Percentiles rank a stretch among this genome's conserved stretches.
These are phyloP conservation scores for Noccaea bulbosa DNA, from an alignment of 345 rosid species.

Conservation along the genomic window DNA sequence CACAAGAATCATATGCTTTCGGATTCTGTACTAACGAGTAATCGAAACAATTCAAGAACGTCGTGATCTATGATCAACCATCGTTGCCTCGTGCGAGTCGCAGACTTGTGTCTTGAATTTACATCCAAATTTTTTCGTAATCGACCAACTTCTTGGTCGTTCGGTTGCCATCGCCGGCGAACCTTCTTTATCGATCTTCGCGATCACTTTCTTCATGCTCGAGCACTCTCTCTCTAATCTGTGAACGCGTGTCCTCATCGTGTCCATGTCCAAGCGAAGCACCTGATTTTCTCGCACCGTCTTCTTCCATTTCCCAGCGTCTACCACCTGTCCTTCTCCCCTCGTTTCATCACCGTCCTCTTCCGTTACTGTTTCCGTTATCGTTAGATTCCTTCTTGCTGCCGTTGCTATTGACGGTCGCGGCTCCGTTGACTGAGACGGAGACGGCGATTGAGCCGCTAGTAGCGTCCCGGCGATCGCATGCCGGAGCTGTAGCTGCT, in stretches of 20 bases:
- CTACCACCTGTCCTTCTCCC: conserved; percentile 33
- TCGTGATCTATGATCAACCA: conserved; percentile 53
- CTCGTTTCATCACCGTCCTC: conserved; percentile 40
- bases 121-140: conserved; percentile 71
- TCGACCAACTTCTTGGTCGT: conserved; percentile 55
- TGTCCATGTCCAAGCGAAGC: conserved; percentile 93
- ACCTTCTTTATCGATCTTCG: conserved; percentile 66
- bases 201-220: conserved; percentile 80
- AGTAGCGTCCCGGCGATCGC: conserved; percentile 84
- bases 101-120: conserved; percentile 94
- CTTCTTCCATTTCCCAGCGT: conserved; percentile 61
- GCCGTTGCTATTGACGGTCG: conserved; percentile 49
- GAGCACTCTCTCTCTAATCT: conserved; percentile 89
- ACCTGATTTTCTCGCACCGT: conserved; percentile 94
- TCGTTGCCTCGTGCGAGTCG: conserved; percentile 81
- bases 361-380: conserved; percentile 34
- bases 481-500: conserved; percentile 91
- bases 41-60: conserved; percentile 23
- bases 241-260: conserved; percentile 93
- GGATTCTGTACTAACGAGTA: conserved; percentile 28
- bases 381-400: conserved; percentile 17
- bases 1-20: conserved; percentile 32
- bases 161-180: conserved; percentile 35
- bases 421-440: conserved; percentile 44
- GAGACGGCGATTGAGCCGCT: conserved; percentile 60